Evolutionary conservation across 495 filamentous ascomycete genomes (phyloP).

Genomic region (Glarea lozoyensis): DNA sequence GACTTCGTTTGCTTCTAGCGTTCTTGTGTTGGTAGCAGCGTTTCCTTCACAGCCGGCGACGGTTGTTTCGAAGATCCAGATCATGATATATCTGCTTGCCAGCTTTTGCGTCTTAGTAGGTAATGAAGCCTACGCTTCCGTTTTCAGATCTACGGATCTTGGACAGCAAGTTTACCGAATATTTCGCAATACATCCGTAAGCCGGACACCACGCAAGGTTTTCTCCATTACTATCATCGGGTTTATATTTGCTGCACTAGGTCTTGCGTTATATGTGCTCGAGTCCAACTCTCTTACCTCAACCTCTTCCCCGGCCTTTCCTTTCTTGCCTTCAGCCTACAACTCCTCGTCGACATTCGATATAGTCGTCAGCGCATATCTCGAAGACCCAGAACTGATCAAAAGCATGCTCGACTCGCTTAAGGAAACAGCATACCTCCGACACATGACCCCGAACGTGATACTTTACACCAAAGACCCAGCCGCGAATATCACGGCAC

Average conservation of each 20-base stretch:
- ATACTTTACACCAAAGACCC: constrained; percentile 31
- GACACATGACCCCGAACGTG: constrained; percentile 19
- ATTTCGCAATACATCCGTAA: too few species aligned
- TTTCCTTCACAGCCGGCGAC: background rate
- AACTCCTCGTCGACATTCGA: constrained; percentile 22
- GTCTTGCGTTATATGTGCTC: too few species aligned
- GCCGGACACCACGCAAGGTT: too few species aligned
- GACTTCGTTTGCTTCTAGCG: constrained; percentile 3
- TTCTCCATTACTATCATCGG: too few species aligned
- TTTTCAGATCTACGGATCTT: too few species aligned
- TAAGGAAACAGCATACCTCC: constrained; percentile 11
- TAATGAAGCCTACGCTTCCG: too few species aligned
- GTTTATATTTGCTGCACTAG: too few species aligned
- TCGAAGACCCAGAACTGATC: constrained; percentile 23
- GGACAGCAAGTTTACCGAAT: too few species aligned
- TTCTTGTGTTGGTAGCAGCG: constrained; percentile 7
- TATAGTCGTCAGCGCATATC: constrained; percentile 31
- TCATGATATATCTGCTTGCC: constrained; percentile 1
- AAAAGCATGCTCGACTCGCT: constrained; percentile 16
- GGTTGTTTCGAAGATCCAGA: constrained; percentile 3
- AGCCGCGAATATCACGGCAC: constrained; percentile 11
- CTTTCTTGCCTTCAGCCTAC: constrained; percentile 10
- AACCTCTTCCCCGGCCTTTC: too few species aligned
- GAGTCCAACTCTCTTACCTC: too few species aligned
- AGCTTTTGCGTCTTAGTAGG: background rate